These are phyloP conservation scores for Cardiospermum halicacabum DNA, from an alignment of 345 rosid genomes.

Conservation along the genomic window DNA sequence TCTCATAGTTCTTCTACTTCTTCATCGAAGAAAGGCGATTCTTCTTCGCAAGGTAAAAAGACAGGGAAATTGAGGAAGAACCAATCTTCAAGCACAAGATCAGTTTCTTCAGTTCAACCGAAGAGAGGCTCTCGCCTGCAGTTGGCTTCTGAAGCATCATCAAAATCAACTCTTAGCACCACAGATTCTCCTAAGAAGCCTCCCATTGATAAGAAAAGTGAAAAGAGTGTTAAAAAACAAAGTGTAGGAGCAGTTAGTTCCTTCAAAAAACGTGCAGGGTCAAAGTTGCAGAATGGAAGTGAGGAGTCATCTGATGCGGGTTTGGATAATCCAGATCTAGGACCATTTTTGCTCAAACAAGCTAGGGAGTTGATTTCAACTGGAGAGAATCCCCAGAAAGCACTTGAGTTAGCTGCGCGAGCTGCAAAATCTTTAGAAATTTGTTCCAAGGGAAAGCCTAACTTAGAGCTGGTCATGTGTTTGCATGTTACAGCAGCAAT, in stretches of 20 bases:
- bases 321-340: constrained; percentile 51
- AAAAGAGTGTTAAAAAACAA: constrained; percentile 38
- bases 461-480: constrained; percentile 76
- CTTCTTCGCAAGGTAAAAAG: constrained; percentile 39
- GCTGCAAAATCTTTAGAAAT: constrained; percentile 70
- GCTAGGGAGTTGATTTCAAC: constrained; percentile 66
- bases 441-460: constrained; percentile 53
- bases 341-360: constrained; percentile 69
- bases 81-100: constrained; percentile 30
- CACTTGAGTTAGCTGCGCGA: constrained; percentile 69
- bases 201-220: constrained; percentile 32
- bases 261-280: constrained; percentile 42
- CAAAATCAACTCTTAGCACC: constrained; percentile 32
- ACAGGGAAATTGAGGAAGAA: constrained; percentile 38
- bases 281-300: constrained; percentile 48
- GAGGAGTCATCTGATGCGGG: constrained; percentile 37
- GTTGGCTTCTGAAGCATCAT: constrained; percentile 30
- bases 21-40: constrained; percentile 38
- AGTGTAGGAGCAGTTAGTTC: constrained; percentile 27
- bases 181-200: constrained; percentile 38
- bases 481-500: constrained; percentile 84
- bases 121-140: constrained; percentile 30
- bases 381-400: constrained; percentile 63
- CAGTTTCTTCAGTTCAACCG: constrained; percentile 33
- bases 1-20: constrained; percentile 34